Base-by-base conservation (phyloP, 1,139 yeast species). In the Taiozyma sp. region DNA sequence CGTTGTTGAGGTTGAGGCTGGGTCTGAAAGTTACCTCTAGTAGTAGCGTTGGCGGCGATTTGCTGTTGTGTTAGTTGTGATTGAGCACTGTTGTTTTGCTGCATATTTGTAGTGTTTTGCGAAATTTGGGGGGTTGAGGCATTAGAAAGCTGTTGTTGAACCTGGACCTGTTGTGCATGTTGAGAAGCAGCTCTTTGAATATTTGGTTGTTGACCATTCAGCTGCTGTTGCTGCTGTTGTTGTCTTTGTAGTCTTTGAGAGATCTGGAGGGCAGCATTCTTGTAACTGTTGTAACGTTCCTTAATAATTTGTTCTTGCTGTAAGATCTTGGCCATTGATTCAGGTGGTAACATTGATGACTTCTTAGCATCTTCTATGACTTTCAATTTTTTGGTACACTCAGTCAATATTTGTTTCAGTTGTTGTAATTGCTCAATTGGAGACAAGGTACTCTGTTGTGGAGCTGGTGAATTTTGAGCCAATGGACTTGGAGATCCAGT, bases 331-430 rank as follows among this genome's bases (percentile, higher is more conserved):
- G 60, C 56, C 42, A 66, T 41, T n/a, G 63, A 62, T 9, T 66
- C 69, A 1, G 68, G 64, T 2, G 74, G 59, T 3, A 70, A 49
- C 26, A 59, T 61, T 9, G 71, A 68, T 49, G 66, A 62, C 29
- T 56, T 63, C 47, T 69, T 70, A 42, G 69, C 69, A n/a, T 65
- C 65, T 43, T 70, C 72, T 41, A 73, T 64, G 3, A 65, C 62
- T 43, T 66, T 60, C 54, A 71, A 49, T 43, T 74, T 78, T 40
- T 74, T 69, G 47, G 75, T 76, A 50, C 77, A 72, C 47, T 75
- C 80, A 14, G 72, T 74, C 7, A 68, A 66, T 45, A 65, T 53
- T 21, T 56, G 55, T 49, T 61, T 59, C 28, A 69, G 55, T 32
- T 67, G 68, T 44, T 66, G 72, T 49, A 67, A 62, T 47, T 68